A percentile compares a stretch with the other conserved stretches of the same genome.
Conservation (phyloP, 768 basidiomycete genomes). For the Boletellus ananiceps region DNA sequence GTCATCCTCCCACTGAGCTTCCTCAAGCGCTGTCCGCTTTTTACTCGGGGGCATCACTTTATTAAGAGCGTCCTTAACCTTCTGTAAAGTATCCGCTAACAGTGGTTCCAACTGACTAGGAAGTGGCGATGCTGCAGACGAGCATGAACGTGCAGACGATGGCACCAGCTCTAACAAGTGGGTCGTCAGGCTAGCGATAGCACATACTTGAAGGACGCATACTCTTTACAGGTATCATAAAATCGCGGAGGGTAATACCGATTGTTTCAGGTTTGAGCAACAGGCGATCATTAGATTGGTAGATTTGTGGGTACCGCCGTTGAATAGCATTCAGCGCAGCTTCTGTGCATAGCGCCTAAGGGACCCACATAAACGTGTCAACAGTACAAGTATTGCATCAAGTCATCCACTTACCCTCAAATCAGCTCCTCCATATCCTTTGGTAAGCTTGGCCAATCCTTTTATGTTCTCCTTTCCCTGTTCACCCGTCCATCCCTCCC, state of each 20-base stretch:
- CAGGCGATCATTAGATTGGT: constrained; percentile 83
- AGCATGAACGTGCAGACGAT: constrained; percentile 87
- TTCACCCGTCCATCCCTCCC: constrained; percentile 75
- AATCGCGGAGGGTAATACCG: constrained; percentile 79
- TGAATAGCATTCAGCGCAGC: constrained; percentile 96
- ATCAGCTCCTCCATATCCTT: constrained; percentile 98
- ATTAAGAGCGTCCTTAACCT: constrained; percentile 66
- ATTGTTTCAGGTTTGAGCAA: constrained; percentile 84
- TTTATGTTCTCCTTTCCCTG: constrained; percentile 45
- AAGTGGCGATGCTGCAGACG: constrained; percentile 80
- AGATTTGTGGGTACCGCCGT: constrained; percentile 94
- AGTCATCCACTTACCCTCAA: constrained; percentile 58
- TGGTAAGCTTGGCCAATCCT: constrained; percentile 83
- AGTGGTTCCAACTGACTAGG: constrained; percentile 82
- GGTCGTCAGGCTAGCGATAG: constrained; percentile 2
- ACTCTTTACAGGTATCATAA: constrained; percentile 98
- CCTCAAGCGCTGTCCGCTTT: constrained; percentile 81
- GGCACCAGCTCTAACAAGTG: constrained; percentile 74
- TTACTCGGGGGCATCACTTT: constrained; percentile 78
- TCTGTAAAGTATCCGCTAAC: constrained; percentile 61
- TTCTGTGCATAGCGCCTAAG: constrained; percentile 90
- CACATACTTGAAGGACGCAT: constrained; percentile 19
- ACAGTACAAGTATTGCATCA: background rate
- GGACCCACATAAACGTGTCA: constrained; percentile 3
- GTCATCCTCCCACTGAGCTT: constrained; percentile 89